These are phyloP conservation scores for Agrocybe praecox DNA, from an alignment of 768 basidiomycete genomes.

Conservation along the genomic window DNA sequence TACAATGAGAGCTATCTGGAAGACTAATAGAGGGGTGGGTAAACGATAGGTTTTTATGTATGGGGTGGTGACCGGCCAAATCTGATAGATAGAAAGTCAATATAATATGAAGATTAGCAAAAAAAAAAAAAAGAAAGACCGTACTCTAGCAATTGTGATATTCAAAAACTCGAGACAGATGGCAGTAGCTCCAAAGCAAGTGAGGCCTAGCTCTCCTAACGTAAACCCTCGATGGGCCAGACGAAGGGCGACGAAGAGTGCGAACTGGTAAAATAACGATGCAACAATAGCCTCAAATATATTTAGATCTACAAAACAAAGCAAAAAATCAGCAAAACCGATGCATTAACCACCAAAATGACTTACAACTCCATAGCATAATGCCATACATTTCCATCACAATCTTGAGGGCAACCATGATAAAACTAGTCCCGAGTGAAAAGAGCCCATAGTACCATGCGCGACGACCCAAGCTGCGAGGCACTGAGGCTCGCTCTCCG, in stretches of 20 bases:
- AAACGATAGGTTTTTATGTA: conserved; percentile 92
- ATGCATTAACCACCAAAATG: background rate
- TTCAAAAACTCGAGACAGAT: conserved; percentile 86
- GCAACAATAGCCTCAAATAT: conserved; percentile 73
- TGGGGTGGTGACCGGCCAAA: conserved; percentile 76
- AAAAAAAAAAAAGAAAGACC: conserved; percentile 19
- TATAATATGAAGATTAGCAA: background rate
- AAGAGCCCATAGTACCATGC: conserved; percentile 69
- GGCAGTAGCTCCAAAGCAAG: conserved; percentile 86
- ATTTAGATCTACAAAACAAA: conserved; percentile 60
- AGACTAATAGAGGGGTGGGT: conserved; percentile 89
- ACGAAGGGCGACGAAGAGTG: conserved; percentile 86
- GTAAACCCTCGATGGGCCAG: conserved; percentile 95
- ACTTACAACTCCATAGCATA: conserved; percentile 75
- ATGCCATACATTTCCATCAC: conserved; percentile 42
- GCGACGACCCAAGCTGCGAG: conserved; percentile 68
- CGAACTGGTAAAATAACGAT: conserved; percentile 87
- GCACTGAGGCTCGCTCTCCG: conserved; percentile 75
- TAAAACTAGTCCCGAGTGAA: conserved; percentile 52
- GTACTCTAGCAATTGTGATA: conserved; percentile 79
- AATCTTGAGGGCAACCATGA: conserved; percentile 51
- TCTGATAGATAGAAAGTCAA: conserved; percentile 43
- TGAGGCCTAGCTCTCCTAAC: conserved; percentile 88
- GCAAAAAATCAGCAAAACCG: background rate
- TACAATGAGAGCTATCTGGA: conserved; percentile 90